Percentiles rank a stretch among this genome's conserved stretches.
Evolutionary conservation across 441 rosid genomes (phyloP).

Genomic region (Populus trichocarpa): DNA sequence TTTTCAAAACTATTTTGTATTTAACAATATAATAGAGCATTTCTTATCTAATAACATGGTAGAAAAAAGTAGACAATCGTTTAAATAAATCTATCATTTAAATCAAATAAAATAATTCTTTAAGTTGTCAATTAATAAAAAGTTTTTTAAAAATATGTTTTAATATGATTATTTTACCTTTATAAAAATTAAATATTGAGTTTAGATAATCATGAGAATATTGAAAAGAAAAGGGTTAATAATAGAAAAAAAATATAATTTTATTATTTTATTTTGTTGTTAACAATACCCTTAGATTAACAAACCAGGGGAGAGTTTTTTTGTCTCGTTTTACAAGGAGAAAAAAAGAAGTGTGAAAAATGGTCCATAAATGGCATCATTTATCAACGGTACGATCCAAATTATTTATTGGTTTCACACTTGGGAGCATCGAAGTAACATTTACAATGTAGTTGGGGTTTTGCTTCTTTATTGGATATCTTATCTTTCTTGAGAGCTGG

Average conservation of each 20-base stretch:
- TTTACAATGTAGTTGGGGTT: background rate
- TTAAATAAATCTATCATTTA: background rate
- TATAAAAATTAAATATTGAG: background rate
- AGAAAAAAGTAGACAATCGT: too few species aligned
- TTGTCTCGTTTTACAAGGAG: background rate
- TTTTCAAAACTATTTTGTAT: too few species aligned
- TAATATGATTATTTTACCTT: background rate
- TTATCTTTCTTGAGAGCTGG: background rate
- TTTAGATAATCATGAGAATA: background rate
- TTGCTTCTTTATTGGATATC: too few species aligned
- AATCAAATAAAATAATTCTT: too few species aligned
- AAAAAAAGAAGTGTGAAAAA: too few species aligned
- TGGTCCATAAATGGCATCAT: background rate
- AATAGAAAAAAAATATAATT: too few species aligned
- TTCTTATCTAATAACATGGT: too few species aligned
- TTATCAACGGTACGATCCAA: background rate
- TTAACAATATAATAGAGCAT: too few species aligned
- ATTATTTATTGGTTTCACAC: too few species aligned
- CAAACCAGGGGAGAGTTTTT: background rate
- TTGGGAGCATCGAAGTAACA: too few species aligned
- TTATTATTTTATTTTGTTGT: background rate
- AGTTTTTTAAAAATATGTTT: too few species aligned
- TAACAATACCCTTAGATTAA: background rate
- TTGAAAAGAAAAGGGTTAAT: background rate
- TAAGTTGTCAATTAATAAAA: background rate